Evolutionary conservation across 2,329 filamentous ascomycete genomes (phyloP).

Genomic region (Scopulariopsis brevicaulis): DNA sequence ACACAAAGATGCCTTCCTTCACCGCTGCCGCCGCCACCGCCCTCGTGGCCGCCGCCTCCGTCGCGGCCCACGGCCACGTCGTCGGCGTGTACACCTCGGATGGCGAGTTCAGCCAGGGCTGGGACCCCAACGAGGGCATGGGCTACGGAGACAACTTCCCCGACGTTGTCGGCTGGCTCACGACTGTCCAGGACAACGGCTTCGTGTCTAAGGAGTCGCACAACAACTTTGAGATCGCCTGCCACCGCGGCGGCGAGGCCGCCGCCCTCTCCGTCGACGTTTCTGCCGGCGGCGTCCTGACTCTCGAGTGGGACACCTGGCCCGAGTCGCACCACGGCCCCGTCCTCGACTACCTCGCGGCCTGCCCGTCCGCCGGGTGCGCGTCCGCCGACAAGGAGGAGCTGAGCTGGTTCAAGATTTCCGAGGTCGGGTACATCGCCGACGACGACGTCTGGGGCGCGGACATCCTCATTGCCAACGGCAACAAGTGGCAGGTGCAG

Average conservation of each 20-base stretch:
- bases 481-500: constrained; percentile 31
- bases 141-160: constrained; percentile 11
- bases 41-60: background rate
- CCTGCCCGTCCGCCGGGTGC: constrained; percentile 39
- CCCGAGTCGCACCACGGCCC: constrained; percentile 51
- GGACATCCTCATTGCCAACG: constrained; percentile 36
- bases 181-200: constrained; percentile 24
- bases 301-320: constrained; percentile 54
- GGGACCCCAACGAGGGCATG: constrained; percentile 13
- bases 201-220: constrained; percentile 31
- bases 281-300: constrained; percentile 46
- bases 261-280: constrained; percentile 29
- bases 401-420: constrained; percentile 50
- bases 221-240: constrained; percentile 29
- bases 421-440: constrained; percentile 34
- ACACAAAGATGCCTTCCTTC: constrained; percentile 10
- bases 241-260: constrained; percentile 29
- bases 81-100: constrained; percentile 14
- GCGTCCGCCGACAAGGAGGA: constrained; percentile 33
- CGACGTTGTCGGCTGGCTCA: constrained; percentile 19
- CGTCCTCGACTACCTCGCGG: constrained; percentile 50
- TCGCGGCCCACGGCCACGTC: constrained; percentile 28
- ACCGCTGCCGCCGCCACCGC: constrained; percentile 5
- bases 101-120: constrained; percentile 16
- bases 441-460: constrained; percentile 41